Percentiles rank a stretch among this genome's conserved stretches.
Conservation (phyloP, 1,284 basidiomycete species). For the Pterulicium gracile region DNA sequence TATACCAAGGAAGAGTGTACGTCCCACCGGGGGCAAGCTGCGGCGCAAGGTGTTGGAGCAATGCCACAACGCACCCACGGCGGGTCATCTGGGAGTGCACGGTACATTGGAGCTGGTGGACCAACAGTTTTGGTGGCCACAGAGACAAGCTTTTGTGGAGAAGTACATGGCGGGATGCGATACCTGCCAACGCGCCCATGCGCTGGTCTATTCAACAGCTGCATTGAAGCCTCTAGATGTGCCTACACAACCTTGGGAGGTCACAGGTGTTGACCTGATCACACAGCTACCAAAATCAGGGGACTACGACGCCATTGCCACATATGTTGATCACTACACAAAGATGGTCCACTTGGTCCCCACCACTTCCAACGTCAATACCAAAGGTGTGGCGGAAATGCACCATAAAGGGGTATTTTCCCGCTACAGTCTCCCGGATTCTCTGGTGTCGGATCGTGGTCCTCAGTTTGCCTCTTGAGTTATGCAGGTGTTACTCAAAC, state of each 20-base stretch:
- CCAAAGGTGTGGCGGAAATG: slow-evolving; percentile 3
- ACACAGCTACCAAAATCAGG: background rate
- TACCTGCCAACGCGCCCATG: background rate
- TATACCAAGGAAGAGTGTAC: background rate
- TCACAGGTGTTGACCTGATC: background rate
- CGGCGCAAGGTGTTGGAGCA: background rate
- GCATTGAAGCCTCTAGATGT: background rate
- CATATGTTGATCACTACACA: slow-evolving; percentile 1
- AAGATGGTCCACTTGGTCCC: slow-evolving; percentile 4
- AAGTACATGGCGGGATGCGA: background rate
- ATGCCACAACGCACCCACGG: background rate
- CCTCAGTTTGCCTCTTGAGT: background rate
- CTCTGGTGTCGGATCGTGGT: background rate
- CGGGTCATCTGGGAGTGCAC: background rate
- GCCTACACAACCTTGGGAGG: background rate
- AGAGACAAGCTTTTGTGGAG: background rate
- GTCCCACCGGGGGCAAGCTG: background rate
- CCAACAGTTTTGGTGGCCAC: background rate
- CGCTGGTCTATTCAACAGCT: no score
- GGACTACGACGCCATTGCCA: slow-evolving; percentile 3
- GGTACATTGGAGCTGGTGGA: background rate
- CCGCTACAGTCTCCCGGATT: slow-evolving; percentile 13
- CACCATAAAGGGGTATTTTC: slow-evolving; percentile 3
- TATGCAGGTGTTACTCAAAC: background rate
- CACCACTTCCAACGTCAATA: background rate